Conservation (phyloP, 2,329 filamentous ascomycete genomes). For the Cladorrhinum sp. region DNA sequence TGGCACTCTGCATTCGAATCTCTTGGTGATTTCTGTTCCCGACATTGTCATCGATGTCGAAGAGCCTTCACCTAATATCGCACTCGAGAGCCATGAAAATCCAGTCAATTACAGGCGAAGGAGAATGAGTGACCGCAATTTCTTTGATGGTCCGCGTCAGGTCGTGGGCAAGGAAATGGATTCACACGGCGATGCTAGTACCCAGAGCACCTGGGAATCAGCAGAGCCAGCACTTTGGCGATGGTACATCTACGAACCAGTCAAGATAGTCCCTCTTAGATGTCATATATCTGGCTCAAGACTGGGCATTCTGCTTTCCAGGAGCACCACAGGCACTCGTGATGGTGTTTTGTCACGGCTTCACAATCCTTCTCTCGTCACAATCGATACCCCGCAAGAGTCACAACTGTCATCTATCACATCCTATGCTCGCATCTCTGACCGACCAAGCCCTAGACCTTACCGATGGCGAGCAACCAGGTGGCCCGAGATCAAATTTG, state of each 20-base stretch:
- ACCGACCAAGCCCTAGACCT: not conserved
- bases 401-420: not conserved
- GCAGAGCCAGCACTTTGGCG: not conserved
- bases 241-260: constrained; percentile 7
- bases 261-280: not conserved
- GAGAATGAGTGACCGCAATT: not conserved
- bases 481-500: constrained; percentile 6
- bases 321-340: not conserved
- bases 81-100: not conserved
- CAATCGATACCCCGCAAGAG: not conserved
- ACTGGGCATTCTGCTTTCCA: constrained; percentile 3
- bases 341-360: constrained; percentile 1
- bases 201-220: not conserved
- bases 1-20: no score
- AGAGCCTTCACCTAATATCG: not conserved
- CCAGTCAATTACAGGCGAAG: not conserved
- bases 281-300: not conserved
- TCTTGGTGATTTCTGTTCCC: not conserved
- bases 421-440: not conserved
- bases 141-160: not conserved
- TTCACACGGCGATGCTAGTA: not conserved
- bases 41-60: not conserved
- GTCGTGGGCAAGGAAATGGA: not conserved
- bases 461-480: not conserved
- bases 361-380: not conserved